phyloP scores from a whole-genome alignment of 441 rosid genomes.

The Populus hybrid region DNA sequence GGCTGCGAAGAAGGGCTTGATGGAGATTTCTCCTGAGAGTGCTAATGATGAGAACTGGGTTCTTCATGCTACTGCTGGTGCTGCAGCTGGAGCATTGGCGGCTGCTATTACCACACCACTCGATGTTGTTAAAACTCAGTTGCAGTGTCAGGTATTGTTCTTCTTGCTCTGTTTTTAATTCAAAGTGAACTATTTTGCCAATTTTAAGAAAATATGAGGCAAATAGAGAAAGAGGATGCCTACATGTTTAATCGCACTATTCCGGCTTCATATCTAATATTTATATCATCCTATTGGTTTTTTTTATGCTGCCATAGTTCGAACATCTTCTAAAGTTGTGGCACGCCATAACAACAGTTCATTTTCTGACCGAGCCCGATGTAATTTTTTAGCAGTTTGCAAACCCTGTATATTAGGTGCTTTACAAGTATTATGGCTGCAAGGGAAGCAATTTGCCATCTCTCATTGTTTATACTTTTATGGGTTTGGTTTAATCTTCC shows the following conservation, averaged over 20 bases:
- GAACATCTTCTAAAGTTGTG: neutral
- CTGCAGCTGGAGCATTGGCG: constrained; percentile 78
- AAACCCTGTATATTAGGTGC: neutral
- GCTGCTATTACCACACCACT: constrained; percentile 81
- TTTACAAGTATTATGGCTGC: neutral
- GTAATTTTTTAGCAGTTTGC: neutral
- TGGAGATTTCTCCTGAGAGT: constrained; percentile 62
- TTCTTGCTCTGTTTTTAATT: neutral
- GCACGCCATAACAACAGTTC: neutral
- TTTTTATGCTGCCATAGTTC: neutral
- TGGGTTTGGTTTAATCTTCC: neutral
- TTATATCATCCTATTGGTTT: too few species aligned
- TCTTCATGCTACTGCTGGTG: constrained; percentile 91
- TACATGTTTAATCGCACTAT: neutral
- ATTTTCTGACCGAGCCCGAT: neutral
- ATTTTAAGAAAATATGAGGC: neutral
- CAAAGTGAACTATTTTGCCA: neutral
- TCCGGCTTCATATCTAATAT: neutral
- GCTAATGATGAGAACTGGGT: constrained; percentile 64
- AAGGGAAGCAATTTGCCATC: neutral
- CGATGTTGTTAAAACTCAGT: constrained; percentile 87
- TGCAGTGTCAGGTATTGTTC: constrained; percentile 86
- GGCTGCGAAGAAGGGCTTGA: constrained; percentile 65
- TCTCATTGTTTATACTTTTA: neutral
- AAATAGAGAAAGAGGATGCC: neutral